Base-by-base conservation (phyloP, 2,329 filamentous ascomycete species). In the Talaromyces sp. region DNA sequence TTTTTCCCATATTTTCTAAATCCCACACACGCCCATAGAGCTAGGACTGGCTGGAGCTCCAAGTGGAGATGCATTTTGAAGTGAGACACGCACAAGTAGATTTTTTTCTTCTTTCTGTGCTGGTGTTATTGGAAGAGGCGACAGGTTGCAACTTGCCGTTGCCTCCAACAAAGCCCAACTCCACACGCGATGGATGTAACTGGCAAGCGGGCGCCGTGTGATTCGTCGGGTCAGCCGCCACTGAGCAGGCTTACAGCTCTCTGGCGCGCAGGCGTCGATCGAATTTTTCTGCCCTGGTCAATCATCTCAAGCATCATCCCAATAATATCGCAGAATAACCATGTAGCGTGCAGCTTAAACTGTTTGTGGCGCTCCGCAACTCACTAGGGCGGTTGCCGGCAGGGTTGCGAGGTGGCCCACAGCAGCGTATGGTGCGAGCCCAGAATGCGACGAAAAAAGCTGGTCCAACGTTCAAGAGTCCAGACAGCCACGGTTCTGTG, bases 61-160 rank as follows among this genome's bases (percentile, higher is more conserved):
- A 3, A 52, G 48, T 52, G 48, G 48, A 52, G 48, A 17, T 52
- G 48, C 8, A 10, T n/a, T 52, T 27, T 52, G 48, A 14, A 1
- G 26, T 52, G 48, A 52, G 48, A 52, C 48, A 52, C 12, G 27
- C 24, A 32, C 9, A 3, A 14, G 14, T 24, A 12, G 43, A 12
- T 24, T 12, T 46, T 46, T 46, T 46, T 46, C 24, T 46, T 46
- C 41, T 19, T 19, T n/a, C 9, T 43, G 8, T 21, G 17, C 17
- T 21, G n/a, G 19, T 46, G 10, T 46, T 46, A 46, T 46, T 21
- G 43, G 41, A 17, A 27, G 26, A 52, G 48, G 48, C 48, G 48
- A 52, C 19, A 27, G 48, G 48, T 61, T 61, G 53, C 59, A 61
- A 61, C 54, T 14, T 61, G 35, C 27, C 50, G 59, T 61, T 58